A percentile compares a stretch with the other conserved stretches of the same genome.
These are phyloP conservation scores for Paecilomyces variotii DNA, from an alignment of 2,329 filamentous ascomycete species.

Conservation along the genomic window DNA sequence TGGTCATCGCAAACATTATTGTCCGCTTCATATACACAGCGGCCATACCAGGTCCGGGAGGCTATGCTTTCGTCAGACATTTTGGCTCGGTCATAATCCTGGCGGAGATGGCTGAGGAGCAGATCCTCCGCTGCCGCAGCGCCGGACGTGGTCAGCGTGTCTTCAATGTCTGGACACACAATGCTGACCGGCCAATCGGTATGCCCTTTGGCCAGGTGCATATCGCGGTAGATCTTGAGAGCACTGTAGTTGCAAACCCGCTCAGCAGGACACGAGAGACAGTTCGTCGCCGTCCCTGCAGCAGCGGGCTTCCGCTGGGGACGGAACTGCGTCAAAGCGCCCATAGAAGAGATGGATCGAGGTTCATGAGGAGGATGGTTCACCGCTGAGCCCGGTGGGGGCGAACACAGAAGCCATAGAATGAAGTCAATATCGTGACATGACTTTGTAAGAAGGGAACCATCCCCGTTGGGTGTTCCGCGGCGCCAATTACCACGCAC, in stretches of 20 bases:
- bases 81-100: conserved; percentile 49
- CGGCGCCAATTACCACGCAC: conserved; percentile 91
- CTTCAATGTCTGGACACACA: conserved; percentile 87
- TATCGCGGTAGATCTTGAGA: conserved; percentile 69
- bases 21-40: conserved; percentile 90
- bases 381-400: conserved; percentile 39
- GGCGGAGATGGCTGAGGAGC: conserved; percentile 40
- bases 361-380: conserved; percentile 60
- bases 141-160: conserved; percentile 47
- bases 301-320: conserved; percentile 64
- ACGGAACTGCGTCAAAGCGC: conserved; percentile 70
- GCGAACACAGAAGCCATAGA: conserved; percentile 81
- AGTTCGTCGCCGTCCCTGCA: conserved; percentile 77
- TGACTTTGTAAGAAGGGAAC: conserved; percentile 81
- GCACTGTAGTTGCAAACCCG: conserved; percentile 75
- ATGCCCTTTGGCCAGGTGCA: conserved; percentile 58
- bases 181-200: conserved; percentile 77
- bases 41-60: conserved; percentile 64
- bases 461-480: conserved; percentile 62
- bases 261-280: conserved; percentile 69
- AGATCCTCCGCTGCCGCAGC: conserved; percentile 43
- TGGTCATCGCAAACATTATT: conserved; percentile 95
- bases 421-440: conserved; percentile 94
- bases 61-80: conserved; percentile 47
- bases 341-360: conserved; percentile 64